Percentiles rank a stretch among this genome's conserved stretches.
Evolutionary conservation across 2,329 filamentous ascomycete genomes (phyloP).

Genomic region (Colletotrichum zoysiae): DNA sequence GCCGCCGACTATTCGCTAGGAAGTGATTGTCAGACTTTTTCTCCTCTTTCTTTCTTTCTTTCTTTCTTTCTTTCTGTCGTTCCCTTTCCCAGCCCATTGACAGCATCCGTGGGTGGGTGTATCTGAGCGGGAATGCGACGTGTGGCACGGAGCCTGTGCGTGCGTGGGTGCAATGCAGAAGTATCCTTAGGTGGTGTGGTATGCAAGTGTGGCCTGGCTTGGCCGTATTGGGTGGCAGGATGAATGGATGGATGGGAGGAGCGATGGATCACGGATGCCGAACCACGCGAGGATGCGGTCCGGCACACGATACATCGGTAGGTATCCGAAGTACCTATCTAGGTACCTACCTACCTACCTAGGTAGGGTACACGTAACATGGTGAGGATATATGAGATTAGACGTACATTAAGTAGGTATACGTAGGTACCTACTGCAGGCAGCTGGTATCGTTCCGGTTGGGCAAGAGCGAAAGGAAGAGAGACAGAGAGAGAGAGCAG

Average conservation of each 20-base stretch:
- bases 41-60: neutral
- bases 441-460: neutral
- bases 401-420: neutral
- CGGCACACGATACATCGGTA: neutral
- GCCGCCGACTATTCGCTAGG: neutral
- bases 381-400: neutral
- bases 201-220: no score
- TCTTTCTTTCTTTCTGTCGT: neutral
- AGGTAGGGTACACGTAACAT: neutral
- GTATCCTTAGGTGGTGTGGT: no score
- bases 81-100: neutral
- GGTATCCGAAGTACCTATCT: no score
- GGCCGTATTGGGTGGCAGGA: neutral
- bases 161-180: neutral
- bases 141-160: slow-evolving; percentile 10
- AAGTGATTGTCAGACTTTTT: slow-evolving; percentile 19
- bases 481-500: no score
- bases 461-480: neutral
- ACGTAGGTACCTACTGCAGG: neutral
- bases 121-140: slow-evolving; percentile 1
- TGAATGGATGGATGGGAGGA: neutral
- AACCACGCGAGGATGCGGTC: neutral
- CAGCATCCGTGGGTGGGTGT: slow-evolving; percentile 1
- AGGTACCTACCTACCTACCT: no score
- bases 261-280: neutral